These are phyloP conservation scores for Primulina eburnea DNA, from an alignment of 257 asterid genomes.

Conservation along the genomic window DNA sequence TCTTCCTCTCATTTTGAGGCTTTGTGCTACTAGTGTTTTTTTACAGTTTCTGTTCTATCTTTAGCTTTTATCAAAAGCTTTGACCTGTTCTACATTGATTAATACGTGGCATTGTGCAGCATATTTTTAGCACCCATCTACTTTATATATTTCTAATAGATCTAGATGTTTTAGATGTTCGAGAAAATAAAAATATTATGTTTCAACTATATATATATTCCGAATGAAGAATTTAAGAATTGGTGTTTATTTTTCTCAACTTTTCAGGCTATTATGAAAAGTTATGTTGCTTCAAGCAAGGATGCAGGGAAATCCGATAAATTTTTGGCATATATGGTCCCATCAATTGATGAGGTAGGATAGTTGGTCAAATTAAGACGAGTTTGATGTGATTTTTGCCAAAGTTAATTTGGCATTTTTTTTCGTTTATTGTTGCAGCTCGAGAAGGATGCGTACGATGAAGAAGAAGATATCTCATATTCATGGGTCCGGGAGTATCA, in stretches of 20 bases:
- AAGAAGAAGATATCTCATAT: slow-evolving; percentile 75
- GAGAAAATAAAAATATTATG: not conserved
- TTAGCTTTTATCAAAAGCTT: not conserved
- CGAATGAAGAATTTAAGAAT: not conserved
- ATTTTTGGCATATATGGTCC: slow-evolving; percentile 94
- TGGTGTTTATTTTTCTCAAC: slow-evolving; percentile 8
- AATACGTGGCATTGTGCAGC: not conserved
- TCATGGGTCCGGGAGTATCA: slow-evolving; percentile 94
- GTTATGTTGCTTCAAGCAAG: slow-evolving; percentile 58
- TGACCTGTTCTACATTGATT: not conserved
- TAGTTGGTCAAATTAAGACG: slow-evolving; percentile 11
- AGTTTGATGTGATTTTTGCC: not conserved
- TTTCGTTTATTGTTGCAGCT: slow-evolving; percentile 52
- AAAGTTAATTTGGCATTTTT: slow-evolving; percentile 13
- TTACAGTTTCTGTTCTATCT: not conserved
- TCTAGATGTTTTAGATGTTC: slow-evolving; percentile 13
- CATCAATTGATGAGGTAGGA: slow-evolving; percentile 71
- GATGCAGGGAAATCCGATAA: slow-evolving; percentile 60
- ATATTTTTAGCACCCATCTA: too few species aligned
- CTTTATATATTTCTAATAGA: not conserved
- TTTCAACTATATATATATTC: not conserved
- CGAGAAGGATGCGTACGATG: slow-evolving; percentile 81
- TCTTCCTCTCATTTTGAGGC: not conserved
- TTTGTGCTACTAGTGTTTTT: not conserved
- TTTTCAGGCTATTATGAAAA: slow-evolving; percentile 93